These are phyloP conservation scores for Vicia faba DNA, from an alignment of 306 rosid species.

Conservation along the genomic window DNA sequence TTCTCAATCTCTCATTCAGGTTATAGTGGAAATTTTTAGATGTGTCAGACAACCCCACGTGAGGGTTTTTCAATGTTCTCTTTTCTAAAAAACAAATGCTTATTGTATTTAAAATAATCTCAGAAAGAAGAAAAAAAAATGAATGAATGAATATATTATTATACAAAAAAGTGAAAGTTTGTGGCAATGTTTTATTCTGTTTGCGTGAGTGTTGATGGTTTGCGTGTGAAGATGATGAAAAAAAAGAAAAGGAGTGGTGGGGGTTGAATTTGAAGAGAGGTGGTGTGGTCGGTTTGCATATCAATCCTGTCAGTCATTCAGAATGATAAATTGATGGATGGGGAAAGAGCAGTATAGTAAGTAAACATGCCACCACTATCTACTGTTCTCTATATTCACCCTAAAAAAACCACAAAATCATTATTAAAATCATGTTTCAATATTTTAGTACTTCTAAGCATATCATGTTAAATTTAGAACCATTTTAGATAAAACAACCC, in stretches of 20 bases:
- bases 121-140: no score
- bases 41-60: slow-evolving; percentile 62
- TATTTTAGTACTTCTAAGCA: slow-evolving; percentile 24
- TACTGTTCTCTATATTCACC: slow-evolving; percentile 20
- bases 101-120: background rate
- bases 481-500: no score
- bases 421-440: background rate
- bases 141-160: no score
- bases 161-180: background rate
- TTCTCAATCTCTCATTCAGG: slow-evolving; percentile 41
- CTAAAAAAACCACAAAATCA: no score
- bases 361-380: slow-evolving; percentile 36
- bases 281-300: slow-evolving; percentile 39
- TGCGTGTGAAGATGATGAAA: slow-evolving; percentile 52
- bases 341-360: slow-evolving; percentile 49
- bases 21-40: slow-evolving; percentile 14
- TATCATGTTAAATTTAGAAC: no score
- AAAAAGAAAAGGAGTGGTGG: slow-evolving; percentile 35
- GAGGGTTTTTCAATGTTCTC: slow-evolving; percentile 42
- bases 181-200: slow-evolving; percentile 5
- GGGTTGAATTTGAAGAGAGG: slow-evolving; percentile 25
- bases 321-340: slow-evolving; percentile 45
- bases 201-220: slow-evolving; percentile 48
- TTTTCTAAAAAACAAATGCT: slow-evolving; percentile 40
- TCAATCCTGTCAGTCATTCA: slow-evolving; percentile 54